Percentiles rank a stretch among this genome's conserved stretches.
These are phyloP conservation scores for Cercospora sesami DNA, from an alignment of 2,329 filamentous ascomycete species.

Conservation along the genomic window DNA sequence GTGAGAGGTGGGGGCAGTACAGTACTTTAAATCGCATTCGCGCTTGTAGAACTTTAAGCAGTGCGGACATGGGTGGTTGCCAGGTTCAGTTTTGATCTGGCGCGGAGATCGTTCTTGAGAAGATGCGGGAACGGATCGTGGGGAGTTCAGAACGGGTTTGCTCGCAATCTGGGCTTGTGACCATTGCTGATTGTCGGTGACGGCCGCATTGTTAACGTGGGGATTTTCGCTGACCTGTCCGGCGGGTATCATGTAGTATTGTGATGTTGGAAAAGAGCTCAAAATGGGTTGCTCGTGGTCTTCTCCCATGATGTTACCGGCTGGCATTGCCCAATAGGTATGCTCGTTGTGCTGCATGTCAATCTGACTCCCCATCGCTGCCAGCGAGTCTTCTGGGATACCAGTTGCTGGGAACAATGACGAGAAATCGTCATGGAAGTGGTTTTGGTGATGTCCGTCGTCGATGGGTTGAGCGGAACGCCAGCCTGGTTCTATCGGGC, in stretches of 20 bases:
- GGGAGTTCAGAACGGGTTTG: neutral
- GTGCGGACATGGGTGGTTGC: slow-evolving; percentile 16
- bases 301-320: neutral
- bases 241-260: neutral
- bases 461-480: neutral
- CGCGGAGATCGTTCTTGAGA: neutral
- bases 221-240: neutral
- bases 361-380: slow-evolving; percentile 21
- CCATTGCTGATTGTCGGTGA: neutral
- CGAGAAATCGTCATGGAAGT: neutral
- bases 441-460: neutral
- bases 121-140: neutral
- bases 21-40: slow-evolving; percentile 45
- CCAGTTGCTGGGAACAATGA: slow-evolving; percentile 2
- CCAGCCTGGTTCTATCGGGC: neutral
- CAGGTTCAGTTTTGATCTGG: neutral
- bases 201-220: neutral
- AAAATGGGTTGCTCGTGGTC: neutral
- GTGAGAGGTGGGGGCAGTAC: slow-evolving; percentile 14
- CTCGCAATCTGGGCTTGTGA: neutral
- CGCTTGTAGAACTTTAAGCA: slow-evolving; percentile 33
- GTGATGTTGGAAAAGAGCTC: neutral
- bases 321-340: neutral
- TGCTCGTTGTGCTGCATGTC: neutral
- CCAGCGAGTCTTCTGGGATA: slow-evolving; percentile 16